phyloP scores from a whole-genome alignment of 164 flowering plant species.

The Magnolia changhungtana region DNA sequence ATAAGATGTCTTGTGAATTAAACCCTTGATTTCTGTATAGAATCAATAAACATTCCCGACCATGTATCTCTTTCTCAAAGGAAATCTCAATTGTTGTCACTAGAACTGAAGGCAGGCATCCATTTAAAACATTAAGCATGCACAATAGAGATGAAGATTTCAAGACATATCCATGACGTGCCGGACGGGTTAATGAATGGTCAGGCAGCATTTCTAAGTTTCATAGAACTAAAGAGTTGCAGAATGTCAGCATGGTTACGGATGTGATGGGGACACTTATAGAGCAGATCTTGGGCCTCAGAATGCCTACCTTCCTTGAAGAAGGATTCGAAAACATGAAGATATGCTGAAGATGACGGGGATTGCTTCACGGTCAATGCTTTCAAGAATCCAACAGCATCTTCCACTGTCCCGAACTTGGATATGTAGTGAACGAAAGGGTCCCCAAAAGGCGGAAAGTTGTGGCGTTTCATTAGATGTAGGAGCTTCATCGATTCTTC shows the following conservation, averaged over 20 bases:
- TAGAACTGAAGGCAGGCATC: background rate
- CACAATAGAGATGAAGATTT: background rate
- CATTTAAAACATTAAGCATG: background rate
- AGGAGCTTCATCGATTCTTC: slow-evolving; percentile 82
- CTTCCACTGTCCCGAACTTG: slow-evolving; percentile 71
- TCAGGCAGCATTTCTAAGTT: slow-evolving; percentile 11
- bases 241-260: slow-evolving; percentile 52
- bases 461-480: slow-evolving; percentile 62
- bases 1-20: too few relatives aligned
- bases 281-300: slow-evolving; percentile 83
- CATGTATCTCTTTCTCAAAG: background rate
- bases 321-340: slow-evolving; percentile 47
- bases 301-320: slow-evolving; percentile 65
- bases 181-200: background rate
- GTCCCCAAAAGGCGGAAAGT: slow-evolving; percentile 64
- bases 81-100: background rate
- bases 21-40: too few relatives aligned
- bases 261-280: slow-evolving; percentile 74
- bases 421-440: slow-evolving; percentile 65
- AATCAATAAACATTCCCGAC: background rate
- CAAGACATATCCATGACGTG: background rate
- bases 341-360: slow-evolving; percentile 58
- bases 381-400: slow-evolving; percentile 63
- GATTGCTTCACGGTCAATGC: slow-evolving; percentile 45
- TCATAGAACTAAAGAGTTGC: slow-evolving; percentile 53